phyloP scores from a whole-genome alignment of 2,329 filamentous ascomycete species.

The Aplosporella prunicola region DNA sequence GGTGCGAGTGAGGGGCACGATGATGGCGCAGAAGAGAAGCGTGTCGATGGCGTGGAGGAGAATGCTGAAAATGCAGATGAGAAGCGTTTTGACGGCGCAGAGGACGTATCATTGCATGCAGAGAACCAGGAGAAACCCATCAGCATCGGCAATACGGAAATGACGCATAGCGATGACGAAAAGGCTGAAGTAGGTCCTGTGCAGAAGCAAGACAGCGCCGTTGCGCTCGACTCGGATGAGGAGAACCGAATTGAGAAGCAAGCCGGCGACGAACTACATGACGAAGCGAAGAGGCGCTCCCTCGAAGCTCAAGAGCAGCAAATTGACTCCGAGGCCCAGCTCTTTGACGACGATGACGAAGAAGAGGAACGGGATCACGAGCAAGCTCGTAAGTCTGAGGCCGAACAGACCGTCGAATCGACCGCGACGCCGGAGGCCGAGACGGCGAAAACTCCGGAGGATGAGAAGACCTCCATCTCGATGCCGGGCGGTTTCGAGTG shows the following conservation, averaged over 20 bases:
- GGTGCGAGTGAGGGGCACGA: not conserved
- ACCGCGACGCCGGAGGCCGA: constrained; percentile 1
- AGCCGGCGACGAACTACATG: constrained; percentile 26
- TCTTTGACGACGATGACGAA: constrained; percentile 6
- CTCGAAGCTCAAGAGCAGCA: constrained; percentile 1
- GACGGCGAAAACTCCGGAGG: constrained; percentile 7
- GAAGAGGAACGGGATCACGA: constrained; percentile 4
- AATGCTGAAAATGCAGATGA: not conserved
- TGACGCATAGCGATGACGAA: constrained; percentile 16
- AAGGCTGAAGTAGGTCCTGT: not conserved
- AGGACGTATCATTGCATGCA: constrained; percentile 23
- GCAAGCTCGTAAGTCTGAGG: not conserved
- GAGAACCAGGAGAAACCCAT: constrained; percentile 24
- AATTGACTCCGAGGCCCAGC: not conserved
- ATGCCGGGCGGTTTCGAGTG: constrained; percentile 12
- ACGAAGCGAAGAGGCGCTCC: constrained; percentile 7
- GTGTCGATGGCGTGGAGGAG: not conserved
- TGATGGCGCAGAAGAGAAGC: not conserved
- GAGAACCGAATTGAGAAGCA: constrained; percentile 26
- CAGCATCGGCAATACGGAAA: constrained; percentile 29
- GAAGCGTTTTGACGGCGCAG: constrained; percentile 19
- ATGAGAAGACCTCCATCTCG: constrained; percentile 3
- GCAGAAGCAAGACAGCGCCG: constrained; percentile 9
- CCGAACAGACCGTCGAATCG: not conserved
- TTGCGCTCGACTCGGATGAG: constrained; percentile 19